Percentiles rank a stretch among this genome's conserved stretches.
Conservation (phyloP, 176 grass and related monocot species). For the Canna indica region DNA sequence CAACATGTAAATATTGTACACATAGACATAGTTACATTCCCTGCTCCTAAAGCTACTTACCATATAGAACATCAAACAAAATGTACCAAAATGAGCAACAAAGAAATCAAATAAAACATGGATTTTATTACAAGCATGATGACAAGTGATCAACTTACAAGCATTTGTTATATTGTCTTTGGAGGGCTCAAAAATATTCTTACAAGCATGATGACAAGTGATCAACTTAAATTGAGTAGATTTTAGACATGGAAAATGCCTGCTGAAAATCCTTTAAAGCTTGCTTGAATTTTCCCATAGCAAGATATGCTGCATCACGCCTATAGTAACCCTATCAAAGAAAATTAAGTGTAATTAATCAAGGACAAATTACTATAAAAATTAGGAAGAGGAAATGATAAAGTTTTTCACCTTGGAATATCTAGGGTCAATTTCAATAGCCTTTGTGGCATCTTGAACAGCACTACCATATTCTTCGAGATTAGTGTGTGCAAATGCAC, state of each 20-base stretch:
- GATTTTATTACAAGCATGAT: no score
- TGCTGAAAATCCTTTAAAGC: no score
- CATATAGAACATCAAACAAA: background rate
- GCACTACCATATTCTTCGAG: conserved; percentile 90
- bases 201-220: no score
- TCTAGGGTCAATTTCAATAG: conserved; percentile 66
- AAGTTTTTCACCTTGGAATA: conserved; percentile 53
- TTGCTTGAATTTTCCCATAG: no score
- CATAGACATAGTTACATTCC: background rate
- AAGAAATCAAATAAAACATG: background rate
- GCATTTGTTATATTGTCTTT: no score
- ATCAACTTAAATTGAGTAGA: no score
- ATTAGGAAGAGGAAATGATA: background rate
- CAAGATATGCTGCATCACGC: no score
- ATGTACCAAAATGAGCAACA: conserved; percentile 20
- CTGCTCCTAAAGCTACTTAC: background rate
- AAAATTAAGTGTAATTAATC: conserved; percentile 8
- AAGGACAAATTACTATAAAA: background rate
- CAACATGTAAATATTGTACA: background rate
- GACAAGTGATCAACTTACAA: no score
- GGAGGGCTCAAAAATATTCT: no score
- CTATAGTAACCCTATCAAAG: no score
- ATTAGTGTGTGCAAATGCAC: conserved; percentile 83
- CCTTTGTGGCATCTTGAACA: conserved; percentile 65
- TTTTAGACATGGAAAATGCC: no score